These are phyloP conservation scores for Saposhnikovia divaricata DNA, from an alignment of 129 eudicot genomes.

Conservation along the genomic window DNA sequence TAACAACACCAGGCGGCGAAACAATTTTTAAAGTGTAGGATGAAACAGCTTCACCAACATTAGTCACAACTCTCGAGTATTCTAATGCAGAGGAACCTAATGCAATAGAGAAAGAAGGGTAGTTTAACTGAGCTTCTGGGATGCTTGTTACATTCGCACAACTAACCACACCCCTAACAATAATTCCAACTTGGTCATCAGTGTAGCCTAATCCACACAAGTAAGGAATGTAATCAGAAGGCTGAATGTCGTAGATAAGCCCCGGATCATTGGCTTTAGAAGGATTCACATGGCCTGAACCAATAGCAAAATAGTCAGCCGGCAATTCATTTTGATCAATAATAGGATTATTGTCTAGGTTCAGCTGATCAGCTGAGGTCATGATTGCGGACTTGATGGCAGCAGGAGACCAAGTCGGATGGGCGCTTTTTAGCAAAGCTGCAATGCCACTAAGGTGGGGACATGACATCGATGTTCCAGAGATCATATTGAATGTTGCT, in stretches of 20 bases:
- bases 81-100: background rate
- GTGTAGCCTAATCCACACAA: conserved; percentile 24
- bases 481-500: conserved; percentile 10
- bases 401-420: conserved; percentile 26
- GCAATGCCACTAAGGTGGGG: conserved; percentile 27
- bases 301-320: conserved; percentile 14
- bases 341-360: conserved; percentile 11
- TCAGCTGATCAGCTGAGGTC: conserved; percentile 19
- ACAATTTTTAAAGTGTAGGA: background rate
- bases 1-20: conserved; percentile 15
- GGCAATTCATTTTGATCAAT: conserved; percentile 12
- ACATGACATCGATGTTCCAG: conserved; percentile 30
- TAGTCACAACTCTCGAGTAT: conserved; percentile 11
- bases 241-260: conserved; percentile 15
- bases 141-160: conserved; percentile 8
- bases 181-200: conserved; percentile 10
- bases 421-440: conserved; percentile 21
- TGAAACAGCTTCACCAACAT: conserved; percentile 9
- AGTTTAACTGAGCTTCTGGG: conserved; percentile 25
- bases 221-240: conserved; percentile 16
- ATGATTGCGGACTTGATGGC: conserved; percentile 24
- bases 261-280: conserved; percentile 26
- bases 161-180: background rate
- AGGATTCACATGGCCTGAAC: conserved; percentile 26
- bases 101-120: conserved; percentile 13